These are phyloP conservation scores for Celoporthe dispersa DNA, from an alignment of 2,329 filamentous ascomycete genomes.

Conservation along the genomic window DNA sequence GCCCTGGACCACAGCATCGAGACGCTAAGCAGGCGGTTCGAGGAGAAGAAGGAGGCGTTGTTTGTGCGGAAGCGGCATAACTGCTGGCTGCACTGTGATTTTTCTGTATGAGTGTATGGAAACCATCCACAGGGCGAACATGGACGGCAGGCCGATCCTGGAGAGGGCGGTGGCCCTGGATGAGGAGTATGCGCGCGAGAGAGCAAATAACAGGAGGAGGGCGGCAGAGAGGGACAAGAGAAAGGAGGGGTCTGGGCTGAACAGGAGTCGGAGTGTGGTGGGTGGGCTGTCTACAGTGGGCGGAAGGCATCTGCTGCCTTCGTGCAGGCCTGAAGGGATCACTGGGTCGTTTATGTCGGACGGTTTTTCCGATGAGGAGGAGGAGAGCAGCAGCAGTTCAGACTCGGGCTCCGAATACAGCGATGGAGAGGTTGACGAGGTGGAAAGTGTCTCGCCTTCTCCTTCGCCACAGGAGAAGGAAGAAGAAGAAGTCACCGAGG, in stretches of 20 bases:
- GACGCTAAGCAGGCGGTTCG: not conserved
- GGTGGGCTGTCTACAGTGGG: not conserved
- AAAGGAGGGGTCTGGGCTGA: no score
- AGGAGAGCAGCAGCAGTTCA: not conserved
- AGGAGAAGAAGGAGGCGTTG: slow-evolving; percentile 28
- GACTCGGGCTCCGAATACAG: not conserved
- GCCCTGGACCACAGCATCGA: not conserved
- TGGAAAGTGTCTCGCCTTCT: not conserved
- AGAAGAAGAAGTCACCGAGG: not conserved
- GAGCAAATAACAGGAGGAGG: not conserved
- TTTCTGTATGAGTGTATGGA: slow-evolving; percentile 36
- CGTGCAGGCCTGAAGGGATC: not conserved
- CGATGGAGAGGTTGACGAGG: not conserved
- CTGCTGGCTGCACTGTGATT: slow-evolving; percentile 38
- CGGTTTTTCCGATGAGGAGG: slow-evolving; percentile 5
- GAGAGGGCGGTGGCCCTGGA: slow-evolving; percentile 17
- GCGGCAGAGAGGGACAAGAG: not conserved
- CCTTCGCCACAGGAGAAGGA: not conserved
- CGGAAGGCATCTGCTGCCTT: not conserved
- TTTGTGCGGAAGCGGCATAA: slow-evolving; percentile 32
- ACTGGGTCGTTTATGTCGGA: not conserved
- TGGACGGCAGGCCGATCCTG: slow-evolving; percentile 24
- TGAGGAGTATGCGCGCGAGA: slow-evolving; percentile 3
- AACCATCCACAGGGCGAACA: slow-evolving; percentile 26
- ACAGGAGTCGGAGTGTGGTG: not conserved